A percentile compares a stretch with the other conserved stretches of the same genome.
Conservation (phyloP, 1,284 basidiomycete genomes). For the Spongiforma sp. region DNA sequence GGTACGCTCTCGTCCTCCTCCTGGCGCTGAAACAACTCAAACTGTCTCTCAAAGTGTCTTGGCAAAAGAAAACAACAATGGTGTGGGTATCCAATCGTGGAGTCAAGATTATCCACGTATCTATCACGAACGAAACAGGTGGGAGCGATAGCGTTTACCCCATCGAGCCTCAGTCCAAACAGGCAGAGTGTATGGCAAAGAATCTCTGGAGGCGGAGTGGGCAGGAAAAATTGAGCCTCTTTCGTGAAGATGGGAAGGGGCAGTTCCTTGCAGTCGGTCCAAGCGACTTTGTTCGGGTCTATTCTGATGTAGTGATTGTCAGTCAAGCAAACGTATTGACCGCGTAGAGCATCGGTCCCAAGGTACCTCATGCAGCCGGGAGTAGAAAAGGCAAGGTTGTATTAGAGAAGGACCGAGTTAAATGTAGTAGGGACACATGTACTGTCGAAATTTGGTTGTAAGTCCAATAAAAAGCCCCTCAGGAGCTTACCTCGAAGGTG, state of each 20-base stretch:
- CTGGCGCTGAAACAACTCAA: no score
- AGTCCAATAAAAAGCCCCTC: no score
- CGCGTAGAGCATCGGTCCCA: no score
- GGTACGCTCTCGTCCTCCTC: no score
- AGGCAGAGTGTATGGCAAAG: background rate
- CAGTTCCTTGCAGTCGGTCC: background rate
- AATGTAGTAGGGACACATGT: no score
- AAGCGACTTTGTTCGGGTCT: conserved; percentile 1
- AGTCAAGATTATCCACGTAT: background rate
- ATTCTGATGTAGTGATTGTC: background rate
- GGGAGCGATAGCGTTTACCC: background rate
- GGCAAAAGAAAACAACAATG: no score
- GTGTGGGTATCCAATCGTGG: conserved; percentile 7
- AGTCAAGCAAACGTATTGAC: background rate
- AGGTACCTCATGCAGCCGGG: no score
- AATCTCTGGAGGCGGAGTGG: conserved; percentile 1
- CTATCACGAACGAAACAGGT: background rate
- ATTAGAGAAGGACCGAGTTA: no score
- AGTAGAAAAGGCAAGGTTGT: no score
- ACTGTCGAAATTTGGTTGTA: no score
- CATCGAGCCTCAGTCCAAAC: background rate
- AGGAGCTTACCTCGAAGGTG: no score
- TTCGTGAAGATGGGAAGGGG: background rate
- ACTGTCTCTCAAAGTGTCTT: no score
- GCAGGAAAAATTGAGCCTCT: background rate